phyloP scores from a whole-genome alignment of 139 green algal species.

The Tetradesmus lagerheimii region DNA sequence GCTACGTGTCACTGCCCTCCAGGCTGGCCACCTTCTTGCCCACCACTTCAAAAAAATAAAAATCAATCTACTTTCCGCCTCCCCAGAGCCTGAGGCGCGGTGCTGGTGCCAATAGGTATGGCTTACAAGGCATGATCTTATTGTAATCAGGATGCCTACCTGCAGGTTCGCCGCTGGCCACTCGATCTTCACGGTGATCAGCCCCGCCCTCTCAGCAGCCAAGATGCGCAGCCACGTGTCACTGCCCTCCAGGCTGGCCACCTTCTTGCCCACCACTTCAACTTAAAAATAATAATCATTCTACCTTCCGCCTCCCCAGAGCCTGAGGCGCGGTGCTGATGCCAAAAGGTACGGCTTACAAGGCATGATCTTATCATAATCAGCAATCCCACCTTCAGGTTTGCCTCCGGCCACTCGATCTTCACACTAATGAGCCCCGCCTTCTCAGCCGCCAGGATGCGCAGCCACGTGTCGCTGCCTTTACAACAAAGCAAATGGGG shows the following conservation, averaged over 20 bases:
- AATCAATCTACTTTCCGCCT: no score
- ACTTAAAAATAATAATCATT: no score
- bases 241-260: slow-evolving; percentile 18
- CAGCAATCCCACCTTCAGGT: neutral
- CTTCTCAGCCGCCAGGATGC: slow-evolving; percentile 21
- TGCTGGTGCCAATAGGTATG: no score
- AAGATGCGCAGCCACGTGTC: slow-evolving; percentile 33
- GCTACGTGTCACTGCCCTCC: slow-evolving; percentile 35
- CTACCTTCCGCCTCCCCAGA: no score
- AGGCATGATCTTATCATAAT: no score
- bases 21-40: neutral
- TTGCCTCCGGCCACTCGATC: neutral
- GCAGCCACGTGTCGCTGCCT: slow-evolving; percentile 41
- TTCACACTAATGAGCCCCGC: neutral
- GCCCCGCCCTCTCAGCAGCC: slow-evolving; percentile 17
- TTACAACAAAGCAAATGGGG: no score
- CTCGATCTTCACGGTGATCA: neutral
- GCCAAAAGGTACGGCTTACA: neutral
- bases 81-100: no score
- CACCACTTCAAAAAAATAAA: no score
- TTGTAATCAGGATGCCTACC: neutral
- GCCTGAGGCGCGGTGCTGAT: no score
- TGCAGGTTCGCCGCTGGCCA: neutral
- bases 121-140: neutral
- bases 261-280: no score